Base-by-base conservation (phyloP, 2,329 filamentous ascomycete species). In the Didymella keratinophila region DNA sequence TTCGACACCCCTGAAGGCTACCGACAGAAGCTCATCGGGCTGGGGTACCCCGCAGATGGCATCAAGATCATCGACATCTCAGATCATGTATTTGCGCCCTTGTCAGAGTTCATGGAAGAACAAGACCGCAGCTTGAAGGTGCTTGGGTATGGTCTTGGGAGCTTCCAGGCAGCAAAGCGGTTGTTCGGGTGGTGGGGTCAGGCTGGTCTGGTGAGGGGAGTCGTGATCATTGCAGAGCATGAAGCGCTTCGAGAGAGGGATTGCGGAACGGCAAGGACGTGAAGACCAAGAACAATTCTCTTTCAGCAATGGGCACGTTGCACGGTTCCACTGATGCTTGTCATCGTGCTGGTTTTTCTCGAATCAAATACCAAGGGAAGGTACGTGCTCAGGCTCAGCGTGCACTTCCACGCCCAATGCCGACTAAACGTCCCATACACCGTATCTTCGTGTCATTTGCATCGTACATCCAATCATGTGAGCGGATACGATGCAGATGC, bases 51-150 rank as follows among this genome's bases (percentile, higher is more conserved):
- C 12, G 49, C 47, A 3, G 52, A 61, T 2, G 69, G 74, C 0
- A 80, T 86, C 41, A 70, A 73, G 25, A 76, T 86, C 1, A 70
- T 71, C 16, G 85, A 87, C 64, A 75, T 87, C 18, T 83, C 84
- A 2, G 75, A 79, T 5, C 70, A 84, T 59, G 84, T 86, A 0
- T 87, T 87, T 64, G 62, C 70, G 0, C 83, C 83, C 0, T 67
- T 87, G 16, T 78, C 80, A 4, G 63, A 51, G 1, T 85, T 80
- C 55, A 69, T 87, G 25, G 66, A 69, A 10, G 55, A 62, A n/a
- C 74, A 75, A 54, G 71, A 78, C n/a, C 53, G 46, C 20, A 73
- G 75, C 34, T 58, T 81, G 49, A 66, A 64, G 36, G 57, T 51
- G 27, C 71, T 75, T 60, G 78, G 80, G 1, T 57, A 80, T 28